Base-by-base conservation (phyloP, 2,329 filamentous ascomycete species). In the Xylaria sp. region DNA sequence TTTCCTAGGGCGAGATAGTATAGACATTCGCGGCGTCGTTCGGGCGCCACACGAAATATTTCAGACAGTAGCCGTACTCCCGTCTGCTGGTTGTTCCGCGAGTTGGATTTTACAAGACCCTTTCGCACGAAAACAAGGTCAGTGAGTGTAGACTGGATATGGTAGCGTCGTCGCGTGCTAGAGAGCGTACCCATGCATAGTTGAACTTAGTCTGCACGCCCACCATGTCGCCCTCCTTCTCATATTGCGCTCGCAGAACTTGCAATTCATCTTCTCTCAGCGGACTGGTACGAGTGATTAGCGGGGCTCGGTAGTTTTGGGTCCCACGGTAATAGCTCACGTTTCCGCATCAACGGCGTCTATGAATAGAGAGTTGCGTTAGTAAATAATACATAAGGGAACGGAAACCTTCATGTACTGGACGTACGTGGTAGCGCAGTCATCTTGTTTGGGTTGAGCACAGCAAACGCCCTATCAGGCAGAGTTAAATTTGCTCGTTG, bases 141-240 rank as follows among this genome's bases (percentile, higher is more conserved):
- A 66, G 57, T 59, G n/a, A 26, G 67, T 31, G 33, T 56, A 15
- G 36, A 46, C 33, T 31, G 59, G 13, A 48, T 10, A 38, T 40
- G 6, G 26, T 36, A 15, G 28, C 40, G 17, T 38, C n/a, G 31
- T 51, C 44, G 46, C 7, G 28, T 44, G 40, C 6, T 3, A 20
- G 57, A 40, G 36, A 49, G 74, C 85, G 66, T 88, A 97, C 94
- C 96, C 96, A 99, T 79, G 96, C 95, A 81, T 95, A 98, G 89
- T 99, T 99, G 88, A 99, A 99, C 80, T 98, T 98, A 70, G 96
- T 99, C 82, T 99, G 96, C 48, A 99, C 89, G 68, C 95, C 94
- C 69, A 97, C 95, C 85, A 97, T 97, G 77, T 97, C 93, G 74
- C 95, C 96, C 83, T 99, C 96, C 80, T 97, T 97, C 80, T 98